Base-by-base conservation (phyloP, 352 stramenopile species). In the Pythium phragmiticola region DNA sequence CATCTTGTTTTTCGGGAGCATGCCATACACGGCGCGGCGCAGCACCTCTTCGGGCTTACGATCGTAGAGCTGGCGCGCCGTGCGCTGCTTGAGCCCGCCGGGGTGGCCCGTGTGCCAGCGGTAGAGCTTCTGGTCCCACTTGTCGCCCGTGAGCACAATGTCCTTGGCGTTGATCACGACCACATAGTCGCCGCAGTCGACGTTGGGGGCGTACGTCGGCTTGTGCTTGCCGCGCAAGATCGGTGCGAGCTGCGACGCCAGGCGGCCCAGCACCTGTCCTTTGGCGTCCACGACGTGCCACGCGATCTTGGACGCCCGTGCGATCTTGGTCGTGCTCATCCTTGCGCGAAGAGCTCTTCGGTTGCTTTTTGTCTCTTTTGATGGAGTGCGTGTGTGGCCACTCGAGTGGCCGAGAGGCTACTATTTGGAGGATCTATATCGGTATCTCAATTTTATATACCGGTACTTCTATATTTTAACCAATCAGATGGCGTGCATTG, bases 171-270 rank as follows among this genome's bases (percentile, higher is more conserved):
- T 98, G 58, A 99, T 88, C 46, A 99, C 93, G 30, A 99, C 96
- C 11, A 99, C 92, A 70, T 95, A 96, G 84, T 99, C 98, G 51
- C 97, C 98, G 78, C 95, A 98, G 81, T 99, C 97, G n/a, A 94
- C 82, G 75, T 99, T 98, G 12, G 97, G 97, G 50, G 88, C 84
- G 80, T 98, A 99, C 55, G 95, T 99, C 8, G 97, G 98, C 76
- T 99, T 99, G 85, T 99, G 97, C 77, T 99, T 99, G 54, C 98
- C 98, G 57, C 88, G 93, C 21, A 99, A 80, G 68, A 99, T 97
- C 14, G 90, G 92, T 42, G 96, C 92, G 43, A 99, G 91, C 70
- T 98, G 92, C 54, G 89, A 97, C 30, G 98, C 96, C 45, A 99
- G 74, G 7, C 97, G 92, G 11, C 98, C 98, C 14, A 99, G 88